Evolutionary conservation across 2,329 filamentous ascomycete genomes (phyloP).

Genomic region (Penicillium brasilianum): DNA sequence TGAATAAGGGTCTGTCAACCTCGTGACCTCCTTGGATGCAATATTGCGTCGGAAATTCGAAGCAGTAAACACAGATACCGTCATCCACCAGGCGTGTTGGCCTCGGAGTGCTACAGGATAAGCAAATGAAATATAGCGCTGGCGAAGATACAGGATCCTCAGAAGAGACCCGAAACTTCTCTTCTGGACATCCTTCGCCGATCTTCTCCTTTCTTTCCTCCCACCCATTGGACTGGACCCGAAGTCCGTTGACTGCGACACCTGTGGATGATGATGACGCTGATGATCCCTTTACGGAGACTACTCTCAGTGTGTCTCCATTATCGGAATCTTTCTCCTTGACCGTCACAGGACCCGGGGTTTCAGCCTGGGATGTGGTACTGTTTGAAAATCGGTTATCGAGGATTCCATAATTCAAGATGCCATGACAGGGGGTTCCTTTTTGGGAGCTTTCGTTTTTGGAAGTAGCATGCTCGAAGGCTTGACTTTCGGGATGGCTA

Average conservation of each 20-base stretch:
- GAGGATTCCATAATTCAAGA: background rate
- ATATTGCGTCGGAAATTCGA: background rate
- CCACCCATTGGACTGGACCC: background rate
- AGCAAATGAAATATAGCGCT: background rate
- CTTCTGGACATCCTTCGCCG: background rate
- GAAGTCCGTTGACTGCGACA: background rate
- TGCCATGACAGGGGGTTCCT: background rate
- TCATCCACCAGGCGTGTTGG: background rate
- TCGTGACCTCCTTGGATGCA: conserved; percentile 2
- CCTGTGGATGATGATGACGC: background rate
- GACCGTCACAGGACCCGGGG: background rate
- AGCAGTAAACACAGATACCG: conserved; percentile 1
- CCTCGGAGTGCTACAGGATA: background rate
- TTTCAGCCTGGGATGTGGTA: background rate
- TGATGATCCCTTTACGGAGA: background rate
- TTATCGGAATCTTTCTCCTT: background rate
- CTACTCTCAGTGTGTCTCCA: rapidly evolving
- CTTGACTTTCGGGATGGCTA: background rate
- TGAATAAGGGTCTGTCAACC: background rate
- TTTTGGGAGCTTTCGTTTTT: background rate
- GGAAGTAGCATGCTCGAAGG: background rate
- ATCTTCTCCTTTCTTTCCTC: background rate
- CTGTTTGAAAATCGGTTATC: background rate
- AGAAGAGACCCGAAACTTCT: background rate
- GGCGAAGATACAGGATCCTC: background rate